Conservation (phyloP, 371 early-diverging fungal genomes). For the Rhizopus stolonifer region DNA sequence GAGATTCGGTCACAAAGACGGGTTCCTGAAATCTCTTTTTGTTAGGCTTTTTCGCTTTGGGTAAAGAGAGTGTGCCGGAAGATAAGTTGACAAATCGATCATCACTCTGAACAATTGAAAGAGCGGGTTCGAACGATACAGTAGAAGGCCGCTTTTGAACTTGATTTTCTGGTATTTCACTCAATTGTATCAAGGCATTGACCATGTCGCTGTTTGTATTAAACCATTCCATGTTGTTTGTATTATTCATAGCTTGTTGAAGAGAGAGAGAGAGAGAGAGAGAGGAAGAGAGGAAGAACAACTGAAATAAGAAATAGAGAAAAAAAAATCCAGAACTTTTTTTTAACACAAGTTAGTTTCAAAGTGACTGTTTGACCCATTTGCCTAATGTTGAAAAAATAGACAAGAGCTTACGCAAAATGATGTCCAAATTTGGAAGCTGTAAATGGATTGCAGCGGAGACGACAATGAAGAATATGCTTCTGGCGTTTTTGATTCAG, state of each 20-base stretch:
- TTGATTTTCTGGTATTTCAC: not conserved
- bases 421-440: too few relatives aligned
- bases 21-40: slow-evolving; percentile 16
- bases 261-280: too few relatives aligned
- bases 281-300: not conserved
- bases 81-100: slow-evolving; percentile 18
- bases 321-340: not conserved
- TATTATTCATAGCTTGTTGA: not conserved
- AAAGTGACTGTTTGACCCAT: too few relatives aligned
- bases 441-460: too few relatives aligned
- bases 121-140: not conserved
- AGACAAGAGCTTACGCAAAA: too few relatives aligned
- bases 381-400: too few relatives aligned
- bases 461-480: too few relatives aligned
- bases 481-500: too few relatives aligned
- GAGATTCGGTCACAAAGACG: slow-evolving; percentile 26
- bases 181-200: not conserved
- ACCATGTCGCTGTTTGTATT: not conserved
- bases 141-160: not conserved
- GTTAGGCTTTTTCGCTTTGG: not conserved
- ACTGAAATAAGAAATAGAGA: not conserved
- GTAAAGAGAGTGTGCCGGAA: not conserved
- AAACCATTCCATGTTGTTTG: not conserved
- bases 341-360: too few relatives aligned
- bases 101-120: slow-evolving; percentile 7